Percentiles rank a stretch among this genome's conserved stretches.
Conservation (phyloP, 2,329 filamentous ascomycete species). For the Aureobasidium leucospermi region DNA sequence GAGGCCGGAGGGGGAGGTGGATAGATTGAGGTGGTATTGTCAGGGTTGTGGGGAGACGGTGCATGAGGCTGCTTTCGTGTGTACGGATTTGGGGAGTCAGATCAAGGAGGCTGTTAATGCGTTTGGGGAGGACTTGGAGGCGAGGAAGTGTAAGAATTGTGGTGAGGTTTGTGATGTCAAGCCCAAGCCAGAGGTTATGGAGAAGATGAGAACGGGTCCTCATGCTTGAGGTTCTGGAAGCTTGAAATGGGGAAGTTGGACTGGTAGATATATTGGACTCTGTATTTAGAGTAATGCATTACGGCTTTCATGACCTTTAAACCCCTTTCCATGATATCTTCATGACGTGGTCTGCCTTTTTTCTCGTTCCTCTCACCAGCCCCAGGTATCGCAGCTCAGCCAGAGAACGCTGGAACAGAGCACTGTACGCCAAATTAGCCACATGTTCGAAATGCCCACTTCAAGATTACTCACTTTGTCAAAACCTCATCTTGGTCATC, state of each 20-base stretch:
- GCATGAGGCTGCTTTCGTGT: constrained; percentile 80
- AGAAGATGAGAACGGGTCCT: constrained; percentile 24
- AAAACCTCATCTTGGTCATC: constrained; percentile 30
- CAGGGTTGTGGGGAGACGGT: constrained; percentile 61
- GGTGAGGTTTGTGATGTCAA: constrained; percentile 66
- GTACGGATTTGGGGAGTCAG: constrained; percentile 84
- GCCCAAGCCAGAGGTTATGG: constrained; percentile 41
- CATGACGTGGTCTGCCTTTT: constrained; percentile 85
- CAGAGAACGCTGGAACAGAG: constrained; percentile 76
- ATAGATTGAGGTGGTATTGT: constrained; percentile 91
- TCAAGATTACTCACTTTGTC: constrained; percentile 34
- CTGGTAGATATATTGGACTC: no score
- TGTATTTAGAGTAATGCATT: background rate
- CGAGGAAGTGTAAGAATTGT: constrained; percentile 70
- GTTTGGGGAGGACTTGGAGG: constrained; percentile 63
- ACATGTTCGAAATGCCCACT: background rate
- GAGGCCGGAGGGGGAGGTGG: constrained; percentile 60
- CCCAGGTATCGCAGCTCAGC: constrained; percentile 81
- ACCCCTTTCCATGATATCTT: constrained; percentile 78
- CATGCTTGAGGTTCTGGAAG: background rate
- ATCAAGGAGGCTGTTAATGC: constrained; percentile 84
- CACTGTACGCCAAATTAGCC: constrained; percentile 29
- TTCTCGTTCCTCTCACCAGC: constrained; percentile 80
- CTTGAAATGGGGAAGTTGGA: background rate
- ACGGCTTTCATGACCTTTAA: constrained; percentile 23